These are phyloP conservation scores for Mucor circinelloides DNA, from an alignment of 371 early-diverging fungal species.

Conservation along the genomic window DNA sequence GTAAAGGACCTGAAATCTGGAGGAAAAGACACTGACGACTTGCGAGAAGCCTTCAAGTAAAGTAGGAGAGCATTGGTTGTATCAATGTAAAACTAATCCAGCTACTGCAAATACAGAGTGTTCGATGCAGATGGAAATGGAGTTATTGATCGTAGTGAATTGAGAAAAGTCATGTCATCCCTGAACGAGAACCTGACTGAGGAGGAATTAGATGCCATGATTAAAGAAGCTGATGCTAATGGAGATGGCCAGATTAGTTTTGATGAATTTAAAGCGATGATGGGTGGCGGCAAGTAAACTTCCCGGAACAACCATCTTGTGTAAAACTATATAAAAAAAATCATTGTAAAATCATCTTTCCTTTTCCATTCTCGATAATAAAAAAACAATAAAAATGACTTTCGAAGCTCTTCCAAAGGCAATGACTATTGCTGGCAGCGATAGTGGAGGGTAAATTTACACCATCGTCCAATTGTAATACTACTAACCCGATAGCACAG, in stretches of 20 bases:
- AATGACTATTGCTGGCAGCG: conserved; percentile 69
- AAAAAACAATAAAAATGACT: conserved; percentile 1
- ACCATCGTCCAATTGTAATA: background rate
- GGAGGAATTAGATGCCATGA: conserved; percentile 70
- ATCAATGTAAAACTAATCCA: background rate
- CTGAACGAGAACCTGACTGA: conserved; percentile 61
- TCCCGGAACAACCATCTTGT: background rate
- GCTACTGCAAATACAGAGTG: conserved; percentile 1
- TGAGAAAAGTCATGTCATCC: conserved; percentile 53
- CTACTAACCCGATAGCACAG: conserved; percentile 24
- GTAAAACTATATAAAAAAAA: conserved; percentile 8
- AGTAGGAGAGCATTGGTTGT: conserved; percentile 33
- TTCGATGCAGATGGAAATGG: conserved; percentile 88
- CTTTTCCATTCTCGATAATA: background rate
- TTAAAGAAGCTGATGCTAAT: conserved; percentile 58
- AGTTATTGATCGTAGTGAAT: conserved; percentile 90
- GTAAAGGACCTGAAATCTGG: conserved; percentile 67
- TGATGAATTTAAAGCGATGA: conserved; percentile 60
- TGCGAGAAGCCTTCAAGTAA: conserved; percentile 50
- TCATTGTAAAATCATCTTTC: background rate
- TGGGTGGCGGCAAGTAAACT: conserved; percentile 55
- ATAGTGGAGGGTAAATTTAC: conserved; percentile 58
- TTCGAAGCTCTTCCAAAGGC: conserved; percentile 23
- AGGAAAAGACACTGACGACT: conserved; percentile 37
- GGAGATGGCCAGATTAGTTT: conserved; percentile 47